These are phyloP conservation scores for Ceratobasidium theobromae DNA, from an alignment of 1,284 basidiomycete species.

Conservation along the genomic window DNA sequence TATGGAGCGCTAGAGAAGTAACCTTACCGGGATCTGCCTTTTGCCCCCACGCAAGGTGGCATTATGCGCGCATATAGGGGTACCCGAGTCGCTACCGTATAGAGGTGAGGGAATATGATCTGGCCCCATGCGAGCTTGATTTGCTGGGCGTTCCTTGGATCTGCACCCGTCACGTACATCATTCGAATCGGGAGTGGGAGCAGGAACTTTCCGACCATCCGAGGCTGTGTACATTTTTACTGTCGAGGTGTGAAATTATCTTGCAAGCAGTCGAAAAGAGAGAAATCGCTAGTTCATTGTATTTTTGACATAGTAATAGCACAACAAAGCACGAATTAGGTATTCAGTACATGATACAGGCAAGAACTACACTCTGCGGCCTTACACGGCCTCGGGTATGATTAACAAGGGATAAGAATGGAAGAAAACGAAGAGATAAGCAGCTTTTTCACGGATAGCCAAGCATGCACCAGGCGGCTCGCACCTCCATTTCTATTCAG, in stretches of 20 bases:
- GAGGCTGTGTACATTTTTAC: not conserved
- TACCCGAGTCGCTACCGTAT: not conserved
- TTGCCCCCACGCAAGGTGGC: slow-evolving; percentile 12
- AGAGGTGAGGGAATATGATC: not conserved
- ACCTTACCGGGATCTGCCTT: slow-evolving; percentile 2
- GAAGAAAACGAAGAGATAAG: not conserved
- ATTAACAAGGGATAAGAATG: slow-evolving; percentile 28
- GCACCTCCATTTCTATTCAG: slow-evolving; percentile 8
- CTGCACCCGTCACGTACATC: slow-evolving; percentile 3
- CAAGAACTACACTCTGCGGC: slow-evolving; percentile 3
- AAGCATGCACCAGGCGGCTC: slow-evolving; percentile 9
- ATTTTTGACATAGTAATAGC: slow-evolving; percentile 16
- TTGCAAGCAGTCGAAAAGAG: not conserved
- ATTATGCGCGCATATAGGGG: slow-evolving; percentile 14
- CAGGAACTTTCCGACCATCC: not conserved
- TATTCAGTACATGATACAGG: slow-evolving; percentile 30
- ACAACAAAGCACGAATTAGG: slow-evolving; percentile 25
- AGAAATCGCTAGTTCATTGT: slow-evolving; percentile 16
- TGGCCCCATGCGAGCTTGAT: not conserved
- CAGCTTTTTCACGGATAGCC: not conserved
- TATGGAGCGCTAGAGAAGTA: slow-evolving; percentile 6
- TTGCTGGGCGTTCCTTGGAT: not conserved
- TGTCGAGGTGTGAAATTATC: not conserved
- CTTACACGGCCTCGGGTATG: not conserved
- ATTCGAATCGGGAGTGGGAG: not conserved